These are phyloP conservation scores for Hypoxylon intermedium DNA, from an alignment of 495 filamentous ascomycete species.

Conservation along the genomic window DNA sequence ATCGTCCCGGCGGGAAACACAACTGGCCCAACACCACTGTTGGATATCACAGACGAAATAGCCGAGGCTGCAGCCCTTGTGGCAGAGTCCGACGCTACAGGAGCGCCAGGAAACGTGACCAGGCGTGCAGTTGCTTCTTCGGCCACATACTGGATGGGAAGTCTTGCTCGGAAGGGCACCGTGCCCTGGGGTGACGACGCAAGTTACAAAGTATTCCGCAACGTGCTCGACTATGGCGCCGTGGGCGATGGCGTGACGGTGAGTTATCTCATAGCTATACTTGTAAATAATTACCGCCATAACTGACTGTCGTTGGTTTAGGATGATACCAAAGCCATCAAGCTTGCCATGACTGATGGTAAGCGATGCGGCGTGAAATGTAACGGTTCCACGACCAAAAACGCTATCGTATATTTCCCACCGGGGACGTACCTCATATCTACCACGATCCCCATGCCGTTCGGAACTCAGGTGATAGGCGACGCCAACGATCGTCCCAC, in stretches of 20 bases:
- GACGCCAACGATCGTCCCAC: conserved; percentile 63
- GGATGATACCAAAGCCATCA: conserved; percentile 68
- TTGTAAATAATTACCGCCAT: not conserved
- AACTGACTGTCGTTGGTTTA: not conserved
- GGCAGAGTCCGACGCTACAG: conserved; percentile 36
- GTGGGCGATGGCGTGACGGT: conserved; percentile 49
- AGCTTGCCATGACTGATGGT: conserved; percentile 65
- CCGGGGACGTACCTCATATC: conserved; percentile 63
- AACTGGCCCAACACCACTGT: conserved; percentile 21
- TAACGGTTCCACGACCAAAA: conserved; percentile 65
- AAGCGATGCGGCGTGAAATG: conserved; percentile 63
- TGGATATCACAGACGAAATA: conserved; percentile 42
- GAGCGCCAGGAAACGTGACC: not conserved
- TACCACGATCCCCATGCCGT: conserved; percentile 60
- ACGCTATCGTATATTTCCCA: conserved; percentile 65
- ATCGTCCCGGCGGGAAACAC: not conserved
- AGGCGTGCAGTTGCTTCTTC: conserved; percentile 26
- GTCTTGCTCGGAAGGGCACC: conserved; percentile 30
- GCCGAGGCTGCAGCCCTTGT: conserved; percentile 42
- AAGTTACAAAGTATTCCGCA: conserved; percentile 64
- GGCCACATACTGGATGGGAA: conserved; percentile 32
- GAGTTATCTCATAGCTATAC: not conserved
- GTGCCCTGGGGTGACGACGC: conserved; percentile 38
- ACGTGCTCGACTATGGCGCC: conserved; percentile 68
- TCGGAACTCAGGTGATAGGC: conserved; percentile 65